Evolutionary conservation across 768 basidiomycete species (phyloP).

Genomic region (Antrodiella citrinella): DNA sequence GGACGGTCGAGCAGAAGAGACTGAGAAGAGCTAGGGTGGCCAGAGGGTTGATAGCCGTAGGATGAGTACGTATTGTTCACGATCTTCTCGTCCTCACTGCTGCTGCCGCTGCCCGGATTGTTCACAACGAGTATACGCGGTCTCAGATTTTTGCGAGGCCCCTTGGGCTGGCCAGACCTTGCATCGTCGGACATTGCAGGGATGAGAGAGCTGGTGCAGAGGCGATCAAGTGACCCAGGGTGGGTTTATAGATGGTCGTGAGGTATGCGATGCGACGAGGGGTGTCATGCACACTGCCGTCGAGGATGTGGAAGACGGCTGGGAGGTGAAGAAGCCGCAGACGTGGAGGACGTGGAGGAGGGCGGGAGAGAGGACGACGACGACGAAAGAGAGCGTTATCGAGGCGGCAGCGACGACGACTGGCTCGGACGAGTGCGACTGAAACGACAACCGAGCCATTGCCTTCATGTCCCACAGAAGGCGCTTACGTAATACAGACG

Average conservation of each 20-base stretch:
- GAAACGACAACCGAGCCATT: too few species aligned
- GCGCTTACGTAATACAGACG: too few species aligned
- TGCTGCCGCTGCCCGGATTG: constrained; percentile 46
- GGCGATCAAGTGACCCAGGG: constrained; percentile 1
- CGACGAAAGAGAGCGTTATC: too few species aligned
- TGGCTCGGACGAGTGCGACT: too few species aligned
- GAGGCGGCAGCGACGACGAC: not conserved
- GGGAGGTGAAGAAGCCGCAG: not conserved
- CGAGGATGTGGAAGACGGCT: too few species aligned
- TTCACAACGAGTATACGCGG: constrained; percentile 45
- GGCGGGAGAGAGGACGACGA: constrained; percentile 3
- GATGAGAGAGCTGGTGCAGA: not conserved
- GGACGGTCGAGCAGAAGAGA: constrained; percentile 19
- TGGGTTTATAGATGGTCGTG: constrained; percentile 5
- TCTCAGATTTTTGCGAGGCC: constrained; percentile 20
- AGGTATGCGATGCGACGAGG: constrained; percentile 7
- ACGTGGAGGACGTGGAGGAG: too few species aligned
- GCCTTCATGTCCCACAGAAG: too few species aligned
- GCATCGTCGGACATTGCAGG: constrained; percentile 57
- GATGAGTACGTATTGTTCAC: constrained; percentile 22
- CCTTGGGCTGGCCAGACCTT: constrained; percentile 30
- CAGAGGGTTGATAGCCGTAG: constrained; percentile 17
- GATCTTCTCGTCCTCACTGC: too few species aligned
- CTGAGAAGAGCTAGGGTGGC: constrained; percentile 23
- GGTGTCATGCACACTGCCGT: not conserved